Evolutionary conservation across 2,329 filamentous ascomycete species (phyloP), one percentile per base, ranked within the genome.

Genomic region (Colletotrichum siamense): DNA sequence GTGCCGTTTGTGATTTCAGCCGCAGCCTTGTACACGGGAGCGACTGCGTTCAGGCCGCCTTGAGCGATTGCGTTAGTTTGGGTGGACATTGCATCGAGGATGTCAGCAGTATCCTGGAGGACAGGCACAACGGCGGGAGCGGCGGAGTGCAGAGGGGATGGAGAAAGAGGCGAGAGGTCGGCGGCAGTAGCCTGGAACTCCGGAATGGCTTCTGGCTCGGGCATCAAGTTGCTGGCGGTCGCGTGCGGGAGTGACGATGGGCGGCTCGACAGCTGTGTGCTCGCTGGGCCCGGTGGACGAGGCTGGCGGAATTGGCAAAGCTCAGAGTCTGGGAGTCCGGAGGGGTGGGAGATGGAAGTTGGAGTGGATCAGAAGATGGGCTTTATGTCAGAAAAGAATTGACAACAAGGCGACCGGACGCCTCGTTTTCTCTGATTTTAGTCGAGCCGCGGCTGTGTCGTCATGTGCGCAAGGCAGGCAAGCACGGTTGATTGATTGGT

Each of bases 171-270:
- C 64, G 86, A 89, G 73, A 91, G 84, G 82, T 88, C 85, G 85
- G 89, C 89, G 84, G 89, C 89, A 79, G 88, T 86, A 80, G 89
- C 89, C 86, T 89, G 86, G 78, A 90, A 81, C 81, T 88, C 85
- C 63, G 87, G 77, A 18, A 76, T 78, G 36, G 73, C 66, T 30
- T 71, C 74, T 52, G 82, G 83, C 77, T 87, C 86, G 81, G 85
- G 85, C 88, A 90, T 90, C 82, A 86, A 86, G 79, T 61, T 77
- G 61, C 55, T 69, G 74, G 32, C 15, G 30, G 39, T 44, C 52
- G 69, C 73, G 63, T 63, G 55, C 36, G 18, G 30, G 55, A 44
- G 44, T 73, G 69, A 49, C 63, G 57, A 49, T 36, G 55, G 63
- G 34, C 16, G 32, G 44, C 52, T 18, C 49, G n/a, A 59, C 22